phyloP scores from a whole-genome alignment of 78 protist species.

The Dictyostelium brefeldianum region DNA sequence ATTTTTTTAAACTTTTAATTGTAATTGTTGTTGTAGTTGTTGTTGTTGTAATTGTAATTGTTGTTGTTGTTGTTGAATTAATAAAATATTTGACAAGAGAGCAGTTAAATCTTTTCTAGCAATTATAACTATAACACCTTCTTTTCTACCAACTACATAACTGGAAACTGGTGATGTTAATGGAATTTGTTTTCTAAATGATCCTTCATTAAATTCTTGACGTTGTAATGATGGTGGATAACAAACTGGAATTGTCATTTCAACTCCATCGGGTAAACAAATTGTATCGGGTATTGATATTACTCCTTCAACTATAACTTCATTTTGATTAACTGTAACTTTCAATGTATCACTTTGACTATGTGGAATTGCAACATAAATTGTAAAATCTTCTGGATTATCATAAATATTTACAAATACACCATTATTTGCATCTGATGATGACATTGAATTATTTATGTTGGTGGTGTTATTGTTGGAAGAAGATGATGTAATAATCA shows the following conservation, averaged over 20 bases:
- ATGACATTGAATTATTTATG: not conserved
- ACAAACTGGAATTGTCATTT: slow-evolving; percentile 8
- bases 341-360: slow-evolving; percentile 17
- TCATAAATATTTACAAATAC: slow-evolving; percentile 68
- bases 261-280: slow-evolving; percentile 46
- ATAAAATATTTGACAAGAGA: not conserved
- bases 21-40: slow-evolving; percentile 2
- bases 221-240: slow-evolving; percentile 8
- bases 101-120: slow-evolving; percentile 42
- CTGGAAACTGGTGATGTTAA: slow-evolving; percentile 43
- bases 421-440: slow-evolving; percentile 25
- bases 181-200: slow-evolving; percentile 31
- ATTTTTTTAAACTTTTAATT: not conserved
- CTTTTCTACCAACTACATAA: slow-evolving; percentile 65
- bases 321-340: slow-evolving; percentile 47
- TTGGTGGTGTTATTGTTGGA: not conserved
- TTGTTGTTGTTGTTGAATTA: slow-evolving; percentile 24
- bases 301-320: slow-evolving; percentile 54
- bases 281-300: slow-evolving; percentile 46
- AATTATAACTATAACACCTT: slow-evolving; percentile 55
- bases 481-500: not conserved
- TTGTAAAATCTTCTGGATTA: slow-evolving; percentile 28
- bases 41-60: not conserved
- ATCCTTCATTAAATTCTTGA: slow-evolving; percentile 61
- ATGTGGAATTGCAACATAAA: slow-evolving; percentile 76